Evolutionary conservation across 257 asterid genomes (phyloP).

Genomic region (Nyctanthes arbortristis): DNA sequence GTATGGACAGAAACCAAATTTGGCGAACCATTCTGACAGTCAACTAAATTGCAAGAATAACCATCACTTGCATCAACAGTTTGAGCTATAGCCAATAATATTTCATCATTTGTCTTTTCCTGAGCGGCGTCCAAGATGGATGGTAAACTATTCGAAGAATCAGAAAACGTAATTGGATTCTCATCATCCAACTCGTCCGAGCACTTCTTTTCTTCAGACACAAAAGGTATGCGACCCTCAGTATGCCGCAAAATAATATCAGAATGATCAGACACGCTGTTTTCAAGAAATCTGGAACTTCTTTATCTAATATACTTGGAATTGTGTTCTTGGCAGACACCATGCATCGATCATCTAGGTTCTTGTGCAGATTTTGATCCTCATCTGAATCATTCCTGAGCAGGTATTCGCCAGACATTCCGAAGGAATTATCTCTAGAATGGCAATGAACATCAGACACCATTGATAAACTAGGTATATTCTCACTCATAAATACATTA

Average conservation of each 20-base stretch:
- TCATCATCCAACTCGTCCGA: constrained; percentile 25
- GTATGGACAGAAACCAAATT: constrained; percentile 19
- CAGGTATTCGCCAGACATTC: constrained; percentile 29
- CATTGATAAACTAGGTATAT: constrained; percentile 21
- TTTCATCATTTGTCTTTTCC: constrained; percentile 20
- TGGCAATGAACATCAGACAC: constrained; percentile 28
- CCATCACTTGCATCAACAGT: constrained; percentile 29
- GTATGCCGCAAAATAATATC: constrained; percentile 22
- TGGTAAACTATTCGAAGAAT: constrained; percentile 20
- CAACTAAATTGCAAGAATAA: constrained; percentile 20
- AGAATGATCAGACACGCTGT: constrained; percentile 21
- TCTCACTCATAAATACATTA: constrained; percentile 21
- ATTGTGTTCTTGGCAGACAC: constrained; percentile 21
- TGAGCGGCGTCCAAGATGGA: constrained; percentile 14
- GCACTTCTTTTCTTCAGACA: constrained; percentile 27
- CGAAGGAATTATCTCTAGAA: constrained; percentile 27
- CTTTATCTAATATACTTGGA: constrained; percentile 18
- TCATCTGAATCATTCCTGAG: constrained; percentile 30
- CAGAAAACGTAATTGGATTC: constrained; percentile 17
- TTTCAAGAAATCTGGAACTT: constrained; percentile 20
- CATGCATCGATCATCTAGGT: constrained; percentile 22
- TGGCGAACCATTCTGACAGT: constrained; percentile 30
- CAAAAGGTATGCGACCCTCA: constrained; percentile 11
- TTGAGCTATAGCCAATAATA: constrained; percentile 25
- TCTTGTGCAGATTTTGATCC: constrained; percentile 21